Evolutionary conservation across 2,329 filamentous ascomycete species (phyloP), one percentile per base, ranked within the genome.

Genomic region (Cladosporium sp.): DNA sequence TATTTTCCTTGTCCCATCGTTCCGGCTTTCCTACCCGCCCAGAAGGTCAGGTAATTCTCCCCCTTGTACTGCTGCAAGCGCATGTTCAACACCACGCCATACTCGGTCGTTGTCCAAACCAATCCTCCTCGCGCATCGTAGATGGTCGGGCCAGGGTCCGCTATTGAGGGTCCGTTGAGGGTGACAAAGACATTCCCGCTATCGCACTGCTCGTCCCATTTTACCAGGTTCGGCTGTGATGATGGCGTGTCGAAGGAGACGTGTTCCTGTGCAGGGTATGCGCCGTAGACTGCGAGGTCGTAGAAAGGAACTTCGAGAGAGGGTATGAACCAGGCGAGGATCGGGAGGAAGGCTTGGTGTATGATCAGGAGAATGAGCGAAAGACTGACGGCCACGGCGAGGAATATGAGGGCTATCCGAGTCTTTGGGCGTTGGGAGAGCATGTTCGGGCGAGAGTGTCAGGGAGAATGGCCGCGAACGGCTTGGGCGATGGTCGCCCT

Each of bases 21-120:
- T 1, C 59, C 59, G 3, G 62, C 59, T 29, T 67, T 64, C 36
- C 65, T 56, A n/a, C 69, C 68, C n/a, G 62, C 61, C 68, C 68
- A 71, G 52, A 70, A 67, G 1, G 69, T 70, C 15, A 71, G 54
- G 43, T 66, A 70, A 27, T 68, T 57, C 42, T 65, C 53, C 22
- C 62, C 65, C 27, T 64, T 60, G 56, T 66, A 70, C 9, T 54
- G 51, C 44, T 71, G 68, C 6, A 67, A 54, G 36, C 61, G 63
- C 6, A 68, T 50, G 52, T 69, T 65, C 38, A 63, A 61, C 7
- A 61, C 59, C 1, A 57, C 52, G 36, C 60, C 60, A 40, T 57
- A 66, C 15, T 63, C 60, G 20, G 66, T 63, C 7, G 58, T 57
- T 29, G 56, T 62, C 68, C 68, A 70, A 3, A 70, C 52, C 47